Conservation (phyloP, 1,284 basidiomycete genomes). For the Schizophyllum commune region DNA sequence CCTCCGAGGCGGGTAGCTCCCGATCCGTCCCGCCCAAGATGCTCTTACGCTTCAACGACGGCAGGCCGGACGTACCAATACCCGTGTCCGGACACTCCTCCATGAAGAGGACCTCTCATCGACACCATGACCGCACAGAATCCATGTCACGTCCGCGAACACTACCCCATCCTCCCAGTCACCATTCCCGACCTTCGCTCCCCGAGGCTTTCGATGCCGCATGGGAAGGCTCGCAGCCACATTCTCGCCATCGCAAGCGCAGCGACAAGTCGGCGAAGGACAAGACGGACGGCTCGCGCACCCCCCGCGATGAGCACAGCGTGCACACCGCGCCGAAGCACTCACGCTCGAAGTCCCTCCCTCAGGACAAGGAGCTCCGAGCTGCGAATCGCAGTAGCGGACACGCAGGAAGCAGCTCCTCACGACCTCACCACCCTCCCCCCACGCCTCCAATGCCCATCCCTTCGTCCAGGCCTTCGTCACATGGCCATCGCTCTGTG, state of each 20-base stretch:
- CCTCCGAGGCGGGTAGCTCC: constrained; percentile 56
- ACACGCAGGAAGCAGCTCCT: not conserved
- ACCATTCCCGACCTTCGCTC: not conserved
- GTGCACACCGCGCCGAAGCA: constrained; percentile 18
- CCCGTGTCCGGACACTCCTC: constrained; percentile 21
- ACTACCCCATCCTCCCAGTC: not conserved
- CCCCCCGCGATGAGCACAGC: not conserved
- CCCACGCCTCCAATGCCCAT: not conserved
- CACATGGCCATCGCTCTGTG: not conserved
- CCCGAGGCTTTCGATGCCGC: not conserved
- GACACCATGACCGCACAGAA: constrained; percentile 17
- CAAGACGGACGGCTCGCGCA: not conserved
- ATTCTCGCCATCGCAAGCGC: not conserved
- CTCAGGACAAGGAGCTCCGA: constrained; percentile 26
- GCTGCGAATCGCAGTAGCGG: constrained; percentile 2
- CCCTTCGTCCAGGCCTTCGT: not conserved
- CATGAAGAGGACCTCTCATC: constrained; percentile 5
- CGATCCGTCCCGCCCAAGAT: constrained; percentile 63
- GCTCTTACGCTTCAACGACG: constrained; percentile 59
- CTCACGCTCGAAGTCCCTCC: constrained; percentile 34
- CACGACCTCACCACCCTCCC: not conserved
- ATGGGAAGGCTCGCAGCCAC: not conserved
- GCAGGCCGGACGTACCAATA: constrained; percentile 52
- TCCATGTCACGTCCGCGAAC: constrained; percentile 17
- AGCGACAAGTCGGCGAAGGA: not conserved